These are phyloP conservation scores for Lomentospora prolificans DNA, from an alignment of 2,329 filamentous ascomycete genomes.

Conservation along the genomic window DNA sequence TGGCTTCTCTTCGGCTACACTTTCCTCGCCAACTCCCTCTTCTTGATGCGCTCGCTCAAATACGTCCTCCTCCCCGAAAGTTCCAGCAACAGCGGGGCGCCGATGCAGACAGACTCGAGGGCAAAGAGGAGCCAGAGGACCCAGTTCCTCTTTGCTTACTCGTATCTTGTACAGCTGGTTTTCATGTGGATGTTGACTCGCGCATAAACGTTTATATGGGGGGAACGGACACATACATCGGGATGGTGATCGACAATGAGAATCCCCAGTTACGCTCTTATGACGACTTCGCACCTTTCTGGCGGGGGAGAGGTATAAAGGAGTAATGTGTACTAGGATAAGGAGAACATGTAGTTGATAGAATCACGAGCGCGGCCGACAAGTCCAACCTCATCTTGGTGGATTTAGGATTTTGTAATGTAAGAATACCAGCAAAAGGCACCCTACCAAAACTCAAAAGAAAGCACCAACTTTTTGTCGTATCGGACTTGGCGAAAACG, in stretches of 20 bases:
- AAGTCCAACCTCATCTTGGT: not conserved
- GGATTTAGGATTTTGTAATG: not conserved
- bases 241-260: not conserved
- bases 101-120: slow-evolving; percentile 62
- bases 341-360: too few species aligned
- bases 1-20: slow-evolving; percentile 88
- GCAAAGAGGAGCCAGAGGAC: slow-evolving; percentile 80
- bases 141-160: slow-evolving; percentile 89
- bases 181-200: slow-evolving; percentile 76
- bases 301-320: not conserved
- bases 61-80: slow-evolving; percentile 91
- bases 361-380: too few species aligned
- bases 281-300: not conserved
- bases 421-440: not conserved
- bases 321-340: not conserved
- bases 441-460: too few species aligned
- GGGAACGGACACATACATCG: not conserved
- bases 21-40: slow-evolving; percentile 89
- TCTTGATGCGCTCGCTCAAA: slow-evolving; percentile 86
- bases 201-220: slow-evolving; percentile 20
- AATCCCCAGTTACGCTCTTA: too few species aligned
- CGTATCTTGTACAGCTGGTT: slow-evolving; percentile 83
- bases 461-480: too few species aligned
- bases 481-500: too few species aligned
- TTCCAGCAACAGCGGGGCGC: slow-evolving; percentile 51